These are phyloP conservation scores for Batkoa obscura DNA, from an alignment of 371 early-diverging fungal genomes.

Conservation along the genomic window DNA sequence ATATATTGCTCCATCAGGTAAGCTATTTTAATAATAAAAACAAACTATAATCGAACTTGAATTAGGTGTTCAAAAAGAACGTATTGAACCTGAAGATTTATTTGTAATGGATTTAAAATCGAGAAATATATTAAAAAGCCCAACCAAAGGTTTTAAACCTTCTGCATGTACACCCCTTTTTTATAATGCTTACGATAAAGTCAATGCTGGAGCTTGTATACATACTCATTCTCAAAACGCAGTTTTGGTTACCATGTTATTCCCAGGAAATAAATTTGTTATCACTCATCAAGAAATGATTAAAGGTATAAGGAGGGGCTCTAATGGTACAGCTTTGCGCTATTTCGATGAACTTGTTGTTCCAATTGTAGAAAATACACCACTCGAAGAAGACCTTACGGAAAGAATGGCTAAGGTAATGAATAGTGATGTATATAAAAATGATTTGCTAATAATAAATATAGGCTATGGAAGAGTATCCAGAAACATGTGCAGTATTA, in stretches of 20 bases:
- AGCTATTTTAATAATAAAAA: background rate
- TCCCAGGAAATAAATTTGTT: constrained; percentile 38
- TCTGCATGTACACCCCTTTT: constrained; percentile 92
- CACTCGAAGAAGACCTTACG: constrained; percentile 81
- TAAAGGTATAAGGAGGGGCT: constrained; percentile 83
- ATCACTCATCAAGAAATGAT: constrained; percentile 97
- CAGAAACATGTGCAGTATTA: constrained; percentile 88
- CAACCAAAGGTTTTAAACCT: constrained; percentile 37
- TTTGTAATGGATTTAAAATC: constrained; percentile 56
- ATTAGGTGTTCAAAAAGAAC: constrained; percentile 85
- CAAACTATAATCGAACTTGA: background rate
- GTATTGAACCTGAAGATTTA: constrained; percentile 64
- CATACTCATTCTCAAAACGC: constrained; percentile 93
- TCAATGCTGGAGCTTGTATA: constrained; percentile 87
- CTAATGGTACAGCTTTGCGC: constrained; percentile 28
- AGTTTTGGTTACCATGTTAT: constrained; percentile 78
- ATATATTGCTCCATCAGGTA: constrained; percentile 76
- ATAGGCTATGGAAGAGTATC: constrained; percentile 71
- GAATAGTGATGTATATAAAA: background rate
- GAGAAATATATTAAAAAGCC: constrained; percentile 43
- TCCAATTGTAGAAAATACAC: constrained; percentile 92
- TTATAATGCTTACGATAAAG: constrained; percentile 73
- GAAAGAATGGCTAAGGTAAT: constrained; percentile 69
- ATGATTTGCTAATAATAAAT: background rate
- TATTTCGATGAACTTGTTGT: constrained; percentile 78